Conservation (phyloP, 2,329 filamentous ascomycete genomes). For the Fusarium pseudonygamai region DNA sequence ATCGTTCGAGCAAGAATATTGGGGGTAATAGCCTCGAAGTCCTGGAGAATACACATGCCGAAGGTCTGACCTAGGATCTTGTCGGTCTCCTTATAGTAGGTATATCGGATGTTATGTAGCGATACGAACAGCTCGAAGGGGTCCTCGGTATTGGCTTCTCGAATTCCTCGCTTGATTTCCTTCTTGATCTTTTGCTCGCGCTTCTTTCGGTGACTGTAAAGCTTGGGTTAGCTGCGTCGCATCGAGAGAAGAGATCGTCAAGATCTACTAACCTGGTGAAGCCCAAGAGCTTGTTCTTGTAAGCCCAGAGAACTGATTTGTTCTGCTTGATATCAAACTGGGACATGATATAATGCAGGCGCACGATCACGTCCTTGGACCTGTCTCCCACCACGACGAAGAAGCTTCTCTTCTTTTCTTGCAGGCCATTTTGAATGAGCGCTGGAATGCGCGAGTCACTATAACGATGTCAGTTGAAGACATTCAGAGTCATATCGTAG, state of each 20-base stretch:
- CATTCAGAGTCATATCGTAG: rapidly evolving
- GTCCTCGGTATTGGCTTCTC: slow-evolving; percentile 92
- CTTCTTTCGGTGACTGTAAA: slow-evolving; percentile 89
- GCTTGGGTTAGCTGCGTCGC: slow-evolving; percentile 27
- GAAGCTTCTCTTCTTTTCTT: slow-evolving; percentile 98
- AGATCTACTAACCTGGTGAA: slow-evolving; percentile 74
- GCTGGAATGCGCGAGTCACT: slow-evolving; percentile 91
- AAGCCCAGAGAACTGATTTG: slow-evolving; percentile 97
- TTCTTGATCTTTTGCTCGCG: slow-evolving; percentile 98
- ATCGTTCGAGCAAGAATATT: slow-evolving; percentile 94
- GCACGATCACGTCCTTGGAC: slow-evolving; percentile 95
- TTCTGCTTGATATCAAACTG: slow-evolving; percentile 86
- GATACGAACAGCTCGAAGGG: slow-evolving; percentile 98
- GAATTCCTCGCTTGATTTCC: slow-evolving; percentile 93
- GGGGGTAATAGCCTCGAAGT: slow-evolving; percentile 98
- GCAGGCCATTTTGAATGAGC: slow-evolving; percentile 89
- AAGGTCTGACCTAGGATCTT: slow-evolving; percentile 98
- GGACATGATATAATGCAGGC: slow-evolving; percentile 91
- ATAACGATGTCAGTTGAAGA: slow-evolving; percentile 12
- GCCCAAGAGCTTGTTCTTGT: slow-evolving; percentile 95
- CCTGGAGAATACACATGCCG: slow-evolving; percentile 97
- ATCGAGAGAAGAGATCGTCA: neutral
- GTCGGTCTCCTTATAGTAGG: slow-evolving; percentile 99
- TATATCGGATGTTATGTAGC: slow-evolving; percentile 96
- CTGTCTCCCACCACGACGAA: slow-evolving; percentile 94